Evolutionary conservation across 169 alveolate species (phyloP), one percentile per base, ranked within the genome.

Genomic region (Plasmodium vinckei): DNA sequence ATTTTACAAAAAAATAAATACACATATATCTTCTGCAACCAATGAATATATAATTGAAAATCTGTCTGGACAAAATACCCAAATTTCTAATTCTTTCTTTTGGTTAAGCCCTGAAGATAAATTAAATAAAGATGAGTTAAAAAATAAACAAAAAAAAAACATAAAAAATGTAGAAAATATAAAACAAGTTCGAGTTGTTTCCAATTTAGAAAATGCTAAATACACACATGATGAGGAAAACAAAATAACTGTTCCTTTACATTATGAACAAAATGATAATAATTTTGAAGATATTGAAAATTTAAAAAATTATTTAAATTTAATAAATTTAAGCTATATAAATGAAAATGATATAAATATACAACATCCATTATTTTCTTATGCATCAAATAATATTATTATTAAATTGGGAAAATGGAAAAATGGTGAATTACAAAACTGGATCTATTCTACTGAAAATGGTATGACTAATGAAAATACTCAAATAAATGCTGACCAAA

Each of bases 321-420:
- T 72, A 25, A 27, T 79, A 15, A 79, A 79, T 60, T 60, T 79
- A 70, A 67, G 71, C 33, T 57, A 47, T 46, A 57, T 79, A 60
- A 65, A 21, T 33, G 82, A 79, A 79, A 59, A 7, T 3, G 89
- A 79, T 51, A 79, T 79, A 54, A 79, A 39, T 56, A 21, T 46
- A 9, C n/a, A 15, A 5, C 53, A 46, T 39, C 89, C 89, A 12
- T 9, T 79, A 44, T 79, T 79, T 46, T 13, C 60, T 5, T 47
- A 65, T 56, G 89, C 82, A 23, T 79, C 89, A 12, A 65, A 46
- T 12, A 79, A 79, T 65, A 65, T 79, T 79, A 57, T 79, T 59
- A 63, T 79, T 5, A 79, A 79, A 42, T 47, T 39, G 44, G 89
- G 89, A 15, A 79, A 59, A 49, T 79, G 89, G 89, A 46, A 79